Percentiles rank a stretch among this genome's conserved stretches.
phyloP scores from a whole-genome alignment of 768 basidiomycete genomes.

The Mycena alexandri region DNA sequence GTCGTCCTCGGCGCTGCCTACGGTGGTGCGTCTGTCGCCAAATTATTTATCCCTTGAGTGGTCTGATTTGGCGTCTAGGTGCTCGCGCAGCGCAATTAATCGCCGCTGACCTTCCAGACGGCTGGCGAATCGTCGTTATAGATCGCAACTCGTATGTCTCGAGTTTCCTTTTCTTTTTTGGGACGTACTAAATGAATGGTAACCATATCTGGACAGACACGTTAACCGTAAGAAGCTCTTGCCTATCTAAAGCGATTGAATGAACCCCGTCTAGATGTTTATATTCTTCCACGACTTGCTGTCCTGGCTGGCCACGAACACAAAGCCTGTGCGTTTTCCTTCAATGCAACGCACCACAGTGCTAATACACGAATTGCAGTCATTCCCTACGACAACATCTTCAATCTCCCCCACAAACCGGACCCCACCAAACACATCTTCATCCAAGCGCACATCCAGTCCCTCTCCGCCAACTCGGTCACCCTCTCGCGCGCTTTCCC shows the following conservation, averaged over 20 bases:
- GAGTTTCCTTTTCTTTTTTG: background rate
- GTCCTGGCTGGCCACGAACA: slow-evolving; percentile 73
- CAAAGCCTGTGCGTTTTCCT: too few species aligned
- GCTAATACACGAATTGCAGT: too few species aligned
- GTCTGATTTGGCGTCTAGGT: slow-evolving; percentile 54
- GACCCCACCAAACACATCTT: slow-evolving; percentile 43
- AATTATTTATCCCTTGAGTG: background rate
- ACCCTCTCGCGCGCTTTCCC: slow-evolving; percentile 63
- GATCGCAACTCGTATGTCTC: slow-evolving; percentile 69
- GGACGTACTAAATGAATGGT: slow-evolving; percentile 4
- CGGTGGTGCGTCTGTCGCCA: slow-evolving; percentile 55
- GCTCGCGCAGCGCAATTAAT: slow-evolving; percentile 63
- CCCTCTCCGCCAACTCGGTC: slow-evolving; percentile 55
- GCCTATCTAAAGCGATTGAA: background rate
- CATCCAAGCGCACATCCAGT: slow-evolving; percentile 61
- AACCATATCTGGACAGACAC: slow-evolving; percentile 48
- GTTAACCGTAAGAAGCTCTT: slow-evolving; percentile 55
- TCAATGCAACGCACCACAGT: too few species aligned
- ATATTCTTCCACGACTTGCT: slow-evolving; percentile 69
- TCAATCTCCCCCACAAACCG: slow-evolving; percentile 43
- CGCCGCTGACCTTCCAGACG: slow-evolving; percentile 60
- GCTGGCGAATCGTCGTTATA: slow-evolving; percentile 68
- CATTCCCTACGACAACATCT: slow-evolving; percentile 67
- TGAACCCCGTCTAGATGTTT: slow-evolving; percentile 55
- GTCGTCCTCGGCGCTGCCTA: slow-evolving; percentile 69